Conservation (phyloP, 2,329 filamentous ascomycete genomes). For the Fusarium scirpi region DNA sequence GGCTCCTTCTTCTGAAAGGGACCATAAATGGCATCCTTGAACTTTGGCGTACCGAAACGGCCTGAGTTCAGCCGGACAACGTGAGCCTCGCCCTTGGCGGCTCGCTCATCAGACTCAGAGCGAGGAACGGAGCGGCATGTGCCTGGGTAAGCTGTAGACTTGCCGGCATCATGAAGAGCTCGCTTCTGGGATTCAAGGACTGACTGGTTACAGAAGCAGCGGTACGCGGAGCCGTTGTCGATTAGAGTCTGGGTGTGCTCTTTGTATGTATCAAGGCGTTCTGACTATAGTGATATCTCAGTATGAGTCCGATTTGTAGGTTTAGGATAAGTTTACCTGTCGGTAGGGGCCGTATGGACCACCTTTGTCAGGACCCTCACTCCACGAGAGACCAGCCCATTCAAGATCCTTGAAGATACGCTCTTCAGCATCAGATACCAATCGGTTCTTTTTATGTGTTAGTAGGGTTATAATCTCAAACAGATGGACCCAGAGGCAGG, state of each 20-base stretch:
- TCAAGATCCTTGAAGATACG: conserved; percentile 81
- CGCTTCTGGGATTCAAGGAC: conserved; percentile 76
- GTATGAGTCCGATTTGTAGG: not conserved
- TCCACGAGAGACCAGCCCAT: conserved; percentile 93
- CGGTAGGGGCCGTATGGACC: conserved; percentile 88
- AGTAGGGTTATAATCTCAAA: not conserved
- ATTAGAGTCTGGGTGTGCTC: conserved; percentile 78
- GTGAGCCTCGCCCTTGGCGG: conserved; percentile 75
- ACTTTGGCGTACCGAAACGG: conserved; percentile 66
- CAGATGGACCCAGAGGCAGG: not conserved
- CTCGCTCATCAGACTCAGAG: conserved; percentile 77
- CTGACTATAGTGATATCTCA: conserved; percentile 68
- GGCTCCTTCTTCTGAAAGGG: conserved; percentile 65
- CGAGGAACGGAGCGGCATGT: conserved; percentile 76
- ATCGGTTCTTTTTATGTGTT: conserved; percentile 71
- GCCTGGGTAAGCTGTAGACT: conserved; percentile 65
- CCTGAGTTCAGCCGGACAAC: conserved; percentile 81
- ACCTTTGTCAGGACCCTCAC: conserved; percentile 88
- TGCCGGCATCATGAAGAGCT: conserved; percentile 66
- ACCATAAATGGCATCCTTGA: conserved; percentile 85
- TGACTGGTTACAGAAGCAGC: conserved; percentile 88
- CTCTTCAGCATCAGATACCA: conserved; percentile 82
- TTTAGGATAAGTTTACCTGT: conserved; percentile 67
- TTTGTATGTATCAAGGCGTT: conserved; percentile 79
- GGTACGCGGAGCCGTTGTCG: conserved; percentile 80